Evolutionary conservation across 768 basidiomycete species (phyloP), one percentile per base, ranked within the genome.

Genomic region (Kwoniella pini): DNA sequence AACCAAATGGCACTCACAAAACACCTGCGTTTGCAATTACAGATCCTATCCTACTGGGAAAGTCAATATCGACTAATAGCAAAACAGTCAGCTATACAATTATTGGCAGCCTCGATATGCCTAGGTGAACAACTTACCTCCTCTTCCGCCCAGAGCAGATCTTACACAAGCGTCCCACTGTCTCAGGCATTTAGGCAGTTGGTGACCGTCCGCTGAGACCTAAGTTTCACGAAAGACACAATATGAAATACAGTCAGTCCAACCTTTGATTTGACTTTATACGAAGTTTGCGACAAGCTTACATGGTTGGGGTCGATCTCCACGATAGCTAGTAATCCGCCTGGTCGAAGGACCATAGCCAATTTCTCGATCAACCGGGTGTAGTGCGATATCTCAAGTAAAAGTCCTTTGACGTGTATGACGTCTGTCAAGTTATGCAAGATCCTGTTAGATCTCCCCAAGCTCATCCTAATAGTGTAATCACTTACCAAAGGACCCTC

Each of bases 331-430:
- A 78, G 50, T 57, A 76, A 27, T 6, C 77, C 77, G 12, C 69
- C 71, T 0, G 69, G 69, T 22, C 68, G 59, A 1, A 78, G 60
- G 1, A 72, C 44, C 30, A 69, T 55, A 2, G 75, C 72, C 6
- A 76, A 63, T 36, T 73, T 55, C 48, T 76, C 72, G 39, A 78
- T 40, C 22, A 78, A 43, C 5, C 48, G 33, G 6, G 48, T 27
- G 49, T 76, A 78, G 22, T 60, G 48, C 15, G 68, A 62, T 22
- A 73, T 65, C 3, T 63, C 53, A 21, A 69, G 64, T 7, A 64
- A 27, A 2, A 76, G 30, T 21, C 56, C 55, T 51, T 69, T 62
- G 51, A 78, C 69, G 44, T 78, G 77, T n/a, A 78, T 74, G 60
- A 76, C 49, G 42, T 78, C 77, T 77, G 31, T n/a, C 5, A 11